Conservation (phyloP, 2,329 filamentous ascomycete species). For the Aureobasidium sp. region DNA sequence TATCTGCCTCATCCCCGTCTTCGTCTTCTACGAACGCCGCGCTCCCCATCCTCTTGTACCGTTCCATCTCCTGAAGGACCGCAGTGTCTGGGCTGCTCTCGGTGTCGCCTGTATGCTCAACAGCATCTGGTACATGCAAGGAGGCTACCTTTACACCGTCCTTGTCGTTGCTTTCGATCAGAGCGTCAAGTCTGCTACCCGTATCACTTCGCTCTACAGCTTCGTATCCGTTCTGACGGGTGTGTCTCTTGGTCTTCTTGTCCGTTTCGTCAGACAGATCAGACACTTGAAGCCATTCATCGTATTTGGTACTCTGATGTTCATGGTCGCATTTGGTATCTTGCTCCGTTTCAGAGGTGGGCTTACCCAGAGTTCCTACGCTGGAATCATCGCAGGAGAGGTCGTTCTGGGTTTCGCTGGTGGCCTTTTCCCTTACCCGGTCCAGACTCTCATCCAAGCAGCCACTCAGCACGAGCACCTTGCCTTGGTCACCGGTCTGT, state of each 20-base stretch:
- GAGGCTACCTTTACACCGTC: conserved; percentile 55
- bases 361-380: conserved; percentile 24
- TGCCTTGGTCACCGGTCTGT: conserved; percentile 51
- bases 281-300: conserved; percentile 27
- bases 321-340: conserved; percentile 21
- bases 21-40: conserved; percentile 32
- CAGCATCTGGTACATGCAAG: conserved; percentile 54
- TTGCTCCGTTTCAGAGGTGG: conserved; percentile 31
- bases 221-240: conserved; percentile 51
- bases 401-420: conserved; percentile 28
- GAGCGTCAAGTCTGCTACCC: conserved; percentile 46
- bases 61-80: conserved; percentile 50
- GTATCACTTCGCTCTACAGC: conserved; percentile 52
- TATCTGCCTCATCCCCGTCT: conserved; percentile 28
- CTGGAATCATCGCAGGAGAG: conserved; percentile 40
- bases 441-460: conserved; percentile 29
- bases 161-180: conserved; percentile 54
- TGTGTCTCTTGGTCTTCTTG: conserved; percentile 34
- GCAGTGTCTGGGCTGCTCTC: conserved; percentile 54
- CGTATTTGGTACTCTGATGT: conserved; percentile 24
- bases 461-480: conserved; percentile 41
- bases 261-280: conserved; percentile 16
- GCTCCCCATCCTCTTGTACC: conserved; percentile 32
- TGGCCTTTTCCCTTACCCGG: conserved; percentile 22
- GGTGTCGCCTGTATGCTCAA: conserved; percentile 50